These are phyloP conservation scores for Pseudogymnoascus sp. DNA, from an alignment of 2,329 filamentous ascomycete genomes.

Conservation along the genomic window DNA sequence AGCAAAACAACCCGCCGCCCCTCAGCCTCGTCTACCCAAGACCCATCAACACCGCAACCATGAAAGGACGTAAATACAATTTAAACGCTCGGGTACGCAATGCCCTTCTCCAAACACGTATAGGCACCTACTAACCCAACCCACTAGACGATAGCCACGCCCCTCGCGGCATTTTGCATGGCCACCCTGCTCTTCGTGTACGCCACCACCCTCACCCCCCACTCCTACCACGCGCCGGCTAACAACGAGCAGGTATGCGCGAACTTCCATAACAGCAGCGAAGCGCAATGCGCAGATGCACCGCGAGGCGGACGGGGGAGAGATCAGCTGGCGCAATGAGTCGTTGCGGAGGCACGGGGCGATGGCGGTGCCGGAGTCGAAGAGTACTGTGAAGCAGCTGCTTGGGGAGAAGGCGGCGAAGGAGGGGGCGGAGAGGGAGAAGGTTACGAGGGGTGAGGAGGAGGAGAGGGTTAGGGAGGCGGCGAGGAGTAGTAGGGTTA, in stretches of 20 bases:
- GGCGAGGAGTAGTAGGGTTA: neutral
- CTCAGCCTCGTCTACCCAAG: neutral
- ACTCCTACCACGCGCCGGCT: neutral
- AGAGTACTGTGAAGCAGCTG: slow-evolving; percentile 28
- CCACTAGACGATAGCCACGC: slow-evolving; percentile 39
- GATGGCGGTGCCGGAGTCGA: slow-evolving; percentile 33
- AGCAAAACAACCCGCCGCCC: neutral
- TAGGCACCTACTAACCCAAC: neutral
- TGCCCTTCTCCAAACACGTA: neutral
- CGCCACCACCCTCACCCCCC: slow-evolving; percentile 18
- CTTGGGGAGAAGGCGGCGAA: slow-evolving; percentile 14
- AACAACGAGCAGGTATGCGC: slow-evolving; percentile 49
- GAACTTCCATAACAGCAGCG: slow-evolving; percentile 58
- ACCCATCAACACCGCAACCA: neutral
- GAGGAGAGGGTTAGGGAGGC: slow-evolving; percentile 19
- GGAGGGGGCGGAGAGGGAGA: slow-evolving; percentile 11
- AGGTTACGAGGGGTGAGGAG: slow-evolving; percentile 15
- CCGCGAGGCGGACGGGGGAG: slow-evolving; percentile 49
- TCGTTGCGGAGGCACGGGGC: slow-evolving; percentile 44
- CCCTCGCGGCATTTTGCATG: slow-evolving; percentile 48
- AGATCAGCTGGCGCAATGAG: slow-evolving; percentile 48
- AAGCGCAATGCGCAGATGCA: slow-evolving; percentile 57
- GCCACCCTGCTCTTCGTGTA: slow-evolving; percentile 43
- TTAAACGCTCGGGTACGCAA: neutral
- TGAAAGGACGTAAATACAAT: slow-evolving; percentile 2